Evolutionary conservation across 371 early-diverging fungal species (phyloP).

Genomic region (Actinomucor elegans): DNA sequence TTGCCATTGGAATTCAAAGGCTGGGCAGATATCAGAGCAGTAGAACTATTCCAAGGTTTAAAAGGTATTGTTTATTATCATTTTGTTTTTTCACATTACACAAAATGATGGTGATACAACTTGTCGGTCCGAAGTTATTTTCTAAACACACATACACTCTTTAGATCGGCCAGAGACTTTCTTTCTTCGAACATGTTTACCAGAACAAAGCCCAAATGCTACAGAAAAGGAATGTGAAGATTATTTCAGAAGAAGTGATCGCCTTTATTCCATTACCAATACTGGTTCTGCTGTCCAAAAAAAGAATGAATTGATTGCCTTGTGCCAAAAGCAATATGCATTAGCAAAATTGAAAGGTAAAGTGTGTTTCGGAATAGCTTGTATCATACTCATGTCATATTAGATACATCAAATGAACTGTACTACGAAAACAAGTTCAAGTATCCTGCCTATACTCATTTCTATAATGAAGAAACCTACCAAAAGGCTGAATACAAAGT

Average conservation of each 20-base stretch:
- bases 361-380: background rate
- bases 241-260: slow-evolving; percentile 27
- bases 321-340: slow-evolving; percentile 23
- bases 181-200: slow-evolving; percentile 29
- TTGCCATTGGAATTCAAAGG: slow-evolving; percentile 42
- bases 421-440: slow-evolving; percentile 17
- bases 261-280: slow-evolving; percentile 24
- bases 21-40: slow-evolving; percentile 44
- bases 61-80: slow-evolving; percentile 39
- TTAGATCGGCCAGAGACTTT: slow-evolving; percentile 42
- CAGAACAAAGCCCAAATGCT: slow-evolving; percentile 16
- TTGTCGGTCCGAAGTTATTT: slow-evolving; percentile 19
- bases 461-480: slow-evolving; percentile 15
- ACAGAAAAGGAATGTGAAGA: slow-evolving; percentile 23
- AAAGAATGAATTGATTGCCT: slow-evolving; percentile 5
- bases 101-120: slow-evolving; percentile 1
- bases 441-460: slow-evolving; percentile 19
- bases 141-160: too few species aligned
- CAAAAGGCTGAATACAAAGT: slow-evolving; percentile 11
- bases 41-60: slow-evolving; percentile 45
- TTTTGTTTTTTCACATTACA: background rate
- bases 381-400: slow-evolving; percentile 7
- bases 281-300: slow-evolving; percentile 6
- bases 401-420: slow-evolving; percentile 18
- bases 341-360: slow-evolving; percentile 15